These are phyloP conservation scores for Hericium rajendrae DNA, from an alignment of 768 basidiomycete species.

Conservation along the genomic window DNA sequence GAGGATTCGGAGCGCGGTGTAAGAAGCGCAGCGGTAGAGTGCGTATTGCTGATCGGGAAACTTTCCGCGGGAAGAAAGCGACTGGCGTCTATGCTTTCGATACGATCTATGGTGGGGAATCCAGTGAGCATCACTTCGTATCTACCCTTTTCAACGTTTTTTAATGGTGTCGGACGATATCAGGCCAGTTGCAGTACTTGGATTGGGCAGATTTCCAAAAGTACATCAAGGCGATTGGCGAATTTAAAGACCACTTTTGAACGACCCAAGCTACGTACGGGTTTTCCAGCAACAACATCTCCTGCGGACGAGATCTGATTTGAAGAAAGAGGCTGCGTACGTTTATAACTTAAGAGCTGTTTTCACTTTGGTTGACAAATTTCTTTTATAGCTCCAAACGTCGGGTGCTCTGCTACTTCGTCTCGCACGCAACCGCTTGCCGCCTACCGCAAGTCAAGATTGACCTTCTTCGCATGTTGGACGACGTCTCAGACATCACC, in stretches of 20 bases:
- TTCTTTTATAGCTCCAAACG: slow-evolving; percentile 47
- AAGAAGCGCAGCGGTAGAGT: slow-evolving; percentile 46
- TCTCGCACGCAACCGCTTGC: slow-evolving; percentile 69
- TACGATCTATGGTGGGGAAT: slow-evolving; percentile 53
- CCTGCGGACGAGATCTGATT: slow-evolving; percentile 36
- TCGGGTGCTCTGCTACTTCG: slow-evolving; percentile 62
- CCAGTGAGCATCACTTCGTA: slow-evolving; percentile 27
- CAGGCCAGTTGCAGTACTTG: slow-evolving; percentile 53
- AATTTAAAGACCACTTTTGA: slow-evolving; percentile 45
- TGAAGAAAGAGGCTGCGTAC: slow-evolving; percentile 44
- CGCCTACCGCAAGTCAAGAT: slow-evolving; percentile 37
- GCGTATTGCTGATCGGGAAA: slow-evolving; percentile 38
- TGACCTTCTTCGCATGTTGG: slow-evolving; percentile 40
- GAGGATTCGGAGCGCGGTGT: slow-evolving; percentile 32
- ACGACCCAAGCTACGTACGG: slow-evolving; percentile 50
- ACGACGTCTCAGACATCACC: slow-evolving; percentile 36
- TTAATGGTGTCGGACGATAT: slow-evolving; percentile 5
- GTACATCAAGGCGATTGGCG: slow-evolving; percentile 45
- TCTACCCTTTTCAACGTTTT: neutral
- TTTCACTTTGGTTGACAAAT: neutral
- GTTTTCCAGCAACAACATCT: slow-evolving; percentile 54
- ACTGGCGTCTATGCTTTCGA: slow-evolving; percentile 64
- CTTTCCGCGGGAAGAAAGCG: slow-evolving; percentile 31
- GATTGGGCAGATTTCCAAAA: slow-evolving; percentile 51
- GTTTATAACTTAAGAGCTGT: slow-evolving; percentile 14